These are phyloP conservation scores for Solanum clarkiae DNA, from an alignment of 257 asterid species.

Conservation along the genomic window DNA sequence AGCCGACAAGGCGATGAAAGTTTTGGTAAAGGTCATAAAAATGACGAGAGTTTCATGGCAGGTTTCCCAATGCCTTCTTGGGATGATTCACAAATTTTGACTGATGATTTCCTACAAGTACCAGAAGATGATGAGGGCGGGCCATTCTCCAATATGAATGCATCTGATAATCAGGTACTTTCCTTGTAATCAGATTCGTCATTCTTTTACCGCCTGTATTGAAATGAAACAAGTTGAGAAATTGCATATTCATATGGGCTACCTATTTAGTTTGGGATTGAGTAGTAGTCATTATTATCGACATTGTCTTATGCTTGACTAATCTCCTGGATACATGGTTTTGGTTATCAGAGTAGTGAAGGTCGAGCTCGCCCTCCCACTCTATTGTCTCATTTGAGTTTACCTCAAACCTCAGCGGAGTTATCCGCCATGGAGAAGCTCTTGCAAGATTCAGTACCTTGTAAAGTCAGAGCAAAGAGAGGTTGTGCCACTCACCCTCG, in stretches of 20 bases:
- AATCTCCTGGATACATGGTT: not conserved
- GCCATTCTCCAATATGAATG: conserved; percentile 10
- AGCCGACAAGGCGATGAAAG: not conserved
- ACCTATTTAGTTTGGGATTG: not conserved
- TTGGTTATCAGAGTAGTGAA: conserved; percentile 29
- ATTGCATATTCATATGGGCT: not conserved
- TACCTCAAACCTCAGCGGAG: conserved; percentile 45
- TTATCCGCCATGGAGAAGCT: conserved; percentile 12
- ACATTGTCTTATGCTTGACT: not conserved
- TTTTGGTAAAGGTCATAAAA: conserved; percentile 1
- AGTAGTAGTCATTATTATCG: not conserved
- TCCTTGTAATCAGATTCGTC: not conserved
- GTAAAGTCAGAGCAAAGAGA: conserved; percentile 69
- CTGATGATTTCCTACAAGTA: conserved; percentile 31
- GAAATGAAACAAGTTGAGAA: not conserved
- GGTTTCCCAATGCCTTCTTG: conserved; percentile 31
- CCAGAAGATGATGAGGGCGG: conserved; percentile 11
- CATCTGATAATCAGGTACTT: conserved; percentile 20
- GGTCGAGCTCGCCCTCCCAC: conserved; percentile 23
- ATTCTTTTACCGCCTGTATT: not conserved
- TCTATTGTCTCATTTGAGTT: conserved; percentile 48
- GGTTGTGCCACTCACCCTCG: conserved; percentile 93
- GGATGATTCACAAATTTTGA: conserved; percentile 43
- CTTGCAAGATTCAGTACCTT: conserved; percentile 66
- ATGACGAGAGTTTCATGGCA: conserved; percentile 10